Evolutionary conservation across 1,284 basidiomycete genomes (phyloP), one percentile per base, ranked within the genome.

Genomic region (Cryptococcus sp.): DNA sequence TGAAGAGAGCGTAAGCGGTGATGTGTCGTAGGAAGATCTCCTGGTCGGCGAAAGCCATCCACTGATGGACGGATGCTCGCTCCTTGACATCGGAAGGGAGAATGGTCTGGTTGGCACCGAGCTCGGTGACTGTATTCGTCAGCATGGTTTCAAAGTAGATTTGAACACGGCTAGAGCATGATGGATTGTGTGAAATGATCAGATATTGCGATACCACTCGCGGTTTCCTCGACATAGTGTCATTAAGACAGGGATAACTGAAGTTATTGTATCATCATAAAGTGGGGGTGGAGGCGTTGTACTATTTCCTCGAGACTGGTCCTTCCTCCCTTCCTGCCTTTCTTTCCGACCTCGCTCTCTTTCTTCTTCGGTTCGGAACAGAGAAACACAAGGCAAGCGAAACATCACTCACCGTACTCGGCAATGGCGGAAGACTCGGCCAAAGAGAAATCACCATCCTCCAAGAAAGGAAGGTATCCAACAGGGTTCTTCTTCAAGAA

Each of bases 381-480:
- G 42, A 39, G 40, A 23, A 4, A 21, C 28, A 24, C 21, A 22
- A 24, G 31, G 45, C 11, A 51, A 5, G 23, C 22, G 24, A 19
- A 32, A 16, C n/a, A 43, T 19, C 13, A 86, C 92, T 84, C 77
- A 97, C 93, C 67, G 78, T 96, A 93, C 60, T 84, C 85, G 48
- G 88, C 85, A 73, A 98, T 91, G 53, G 91, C 85, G 55, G 78
- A 75, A 51, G 81, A 80, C 80, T 96, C 93, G 65, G 83, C 82
- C 57, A 98, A 78, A 64, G 79, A 80, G 80, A 91, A 83, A 50
- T 69, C 61, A 55, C 91, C 91, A 73, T 94, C 85, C 41, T 79
- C 76, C 53, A 88, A 83, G 34, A 85, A 85, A 40, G 94, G 93
- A 63, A 93, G 83, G 80, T 88, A 89, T 57, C 86, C 88, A 61